A percentile compares a stretch with the other conserved stretches of the same genome.
Evolutionary conservation across 2,329 filamentous ascomycete genomes (phyloP).

Genomic region (Curvularia verruculosa): DNA sequence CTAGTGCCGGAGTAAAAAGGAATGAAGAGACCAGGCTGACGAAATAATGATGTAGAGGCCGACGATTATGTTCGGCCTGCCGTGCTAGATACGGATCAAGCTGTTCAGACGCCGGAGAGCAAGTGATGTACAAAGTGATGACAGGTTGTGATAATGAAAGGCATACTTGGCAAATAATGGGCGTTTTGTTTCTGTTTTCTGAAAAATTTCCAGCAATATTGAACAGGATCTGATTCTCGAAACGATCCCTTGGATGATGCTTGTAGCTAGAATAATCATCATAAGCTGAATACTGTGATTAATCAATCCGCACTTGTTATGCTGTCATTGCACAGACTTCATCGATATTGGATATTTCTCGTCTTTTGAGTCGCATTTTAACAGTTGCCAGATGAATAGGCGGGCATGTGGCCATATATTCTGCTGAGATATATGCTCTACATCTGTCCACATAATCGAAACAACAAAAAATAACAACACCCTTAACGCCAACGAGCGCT

Average conservation of each 20-base stretch:
- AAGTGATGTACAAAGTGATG: not conserved
- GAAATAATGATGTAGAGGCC: not conserved
- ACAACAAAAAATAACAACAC: not conserved
- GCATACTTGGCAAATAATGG: not conserved
- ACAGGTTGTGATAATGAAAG: not conserved
- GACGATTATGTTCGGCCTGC: slow-evolving; percentile 4
- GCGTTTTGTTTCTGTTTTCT: not conserved
- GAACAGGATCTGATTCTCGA: not conserved
- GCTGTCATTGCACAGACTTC: not conserved
- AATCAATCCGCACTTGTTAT: not conserved
- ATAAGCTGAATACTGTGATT: not conserved
- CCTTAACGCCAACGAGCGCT: slow-evolving; percentile 19
- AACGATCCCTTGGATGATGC: not conserved
- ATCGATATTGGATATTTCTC: not conserved
- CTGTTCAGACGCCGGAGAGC: not conserved
- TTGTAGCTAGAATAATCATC: not conserved
- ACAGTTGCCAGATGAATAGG: not conserved
- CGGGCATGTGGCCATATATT: not conserved
- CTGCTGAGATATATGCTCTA: not conserved
- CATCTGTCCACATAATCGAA: slow-evolving; percentile 4
- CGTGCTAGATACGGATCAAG: not conserved
- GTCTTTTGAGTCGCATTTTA: not conserved
- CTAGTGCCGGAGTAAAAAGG: too few relatives aligned
- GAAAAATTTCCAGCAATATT: not conserved
- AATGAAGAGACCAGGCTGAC: not conserved